Base-by-base conservation (phyloP, 1,284 basidiomycete species). In the Amylostereum chailletii region DNA sequence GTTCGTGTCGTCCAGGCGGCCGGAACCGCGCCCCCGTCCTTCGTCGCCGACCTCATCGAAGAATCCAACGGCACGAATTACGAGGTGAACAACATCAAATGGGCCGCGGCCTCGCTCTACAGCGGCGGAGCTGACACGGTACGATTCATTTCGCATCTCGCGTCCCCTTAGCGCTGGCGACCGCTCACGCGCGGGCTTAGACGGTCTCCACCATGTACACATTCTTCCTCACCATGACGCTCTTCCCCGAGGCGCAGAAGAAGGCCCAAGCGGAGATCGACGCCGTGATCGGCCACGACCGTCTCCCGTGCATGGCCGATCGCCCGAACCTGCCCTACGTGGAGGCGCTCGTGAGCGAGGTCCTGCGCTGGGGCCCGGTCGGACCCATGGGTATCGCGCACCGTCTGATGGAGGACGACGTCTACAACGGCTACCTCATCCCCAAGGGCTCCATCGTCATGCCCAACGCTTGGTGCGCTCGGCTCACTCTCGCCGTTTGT, bases 211-310 rank as follows among this genome's bases (percentile, higher is more conserved):
- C 57, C n/a, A 56, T 62, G 38, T 52, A 45, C 37, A 54, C 54
- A 6, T 63, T 65, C 55, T 59, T 63, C 49, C 58, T 60, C 10
- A 57, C 59, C 11, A 66, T 66, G 64, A 51, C 57, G 30, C 53
- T 57, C 8, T 55, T 57, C 48, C 65, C 65, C 3, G 59, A 64
- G 11, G 57, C 61, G 3, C 64, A 66, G 49, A 46, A 46, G 34
- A 60, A 58, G 42, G 64, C 63, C 1, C 63, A 65, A 47, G 57
- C 51, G 7, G 64, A 67, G 47, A 54, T 67, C 41, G 63, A 64
- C 49, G 46, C 51, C 3, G 57, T 62, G 27, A 52, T 66, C 34
- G 60, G 62, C 30, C 19, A 38, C 10, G 57, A 59, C 27, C 56
- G 63, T 5, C 56, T 64, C 4, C 63, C 63, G 2, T 55, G 48